Conservation (phyloP, 768 basidiomycete genomes). For the Filobasidium floriforme region DNA sequence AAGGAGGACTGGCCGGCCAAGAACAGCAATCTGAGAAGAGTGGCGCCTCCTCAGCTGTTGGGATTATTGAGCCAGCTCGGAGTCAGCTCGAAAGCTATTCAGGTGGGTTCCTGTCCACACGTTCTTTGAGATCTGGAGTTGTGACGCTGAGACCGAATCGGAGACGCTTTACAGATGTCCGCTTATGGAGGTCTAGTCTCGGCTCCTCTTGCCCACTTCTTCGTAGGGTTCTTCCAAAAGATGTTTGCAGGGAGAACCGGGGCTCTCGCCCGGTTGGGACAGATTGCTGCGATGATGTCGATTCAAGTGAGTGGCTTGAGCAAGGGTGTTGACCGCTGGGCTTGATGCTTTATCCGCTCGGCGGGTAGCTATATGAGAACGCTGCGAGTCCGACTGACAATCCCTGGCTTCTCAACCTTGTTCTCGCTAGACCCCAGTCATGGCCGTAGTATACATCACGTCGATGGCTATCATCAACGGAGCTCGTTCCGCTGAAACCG, state of each 20-base stretch:
- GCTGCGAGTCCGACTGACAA: background rate
- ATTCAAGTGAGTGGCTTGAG: slow-evolving; percentile 14
- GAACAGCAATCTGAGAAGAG: slow-evolving; percentile 58
- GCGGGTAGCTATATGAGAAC: background rate
- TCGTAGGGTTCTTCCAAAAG: slow-evolving; percentile 65
- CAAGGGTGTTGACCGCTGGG: background rate
- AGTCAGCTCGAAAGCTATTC: slow-evolving; percentile 19
- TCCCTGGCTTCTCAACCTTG: background rate
- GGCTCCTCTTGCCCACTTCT: slow-evolving; percentile 69
- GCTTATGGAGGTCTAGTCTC: slow-evolving; percentile 67
- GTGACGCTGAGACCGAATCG: background rate
- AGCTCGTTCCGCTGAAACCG: slow-evolving; percentile 58
- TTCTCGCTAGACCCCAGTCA: slow-evolving; percentile 3
- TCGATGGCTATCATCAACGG: slow-evolving; percentile 80
- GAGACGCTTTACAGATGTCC: slow-evolving; percentile 44
- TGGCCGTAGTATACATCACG: slow-evolving; percentile 51
- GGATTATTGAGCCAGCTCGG: slow-evolving; percentile 17
- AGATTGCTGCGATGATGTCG: slow-evolving; percentile 69
- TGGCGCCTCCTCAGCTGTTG: slow-evolving; percentile 11
- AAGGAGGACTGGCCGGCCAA: slow-evolving; percentile 62
- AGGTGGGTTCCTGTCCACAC: slow-evolving; percentile 17
- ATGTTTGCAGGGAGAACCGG: slow-evolving; percentile 68
- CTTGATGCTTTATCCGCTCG: background rate
- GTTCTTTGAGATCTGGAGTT: background rate
- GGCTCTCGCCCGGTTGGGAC: slow-evolving; percentile 57